Evolutionary conservation across 2,329 filamentous ascomycete genomes (phyloP).

Genomic region (Sclerotinia nivalis): DNA sequence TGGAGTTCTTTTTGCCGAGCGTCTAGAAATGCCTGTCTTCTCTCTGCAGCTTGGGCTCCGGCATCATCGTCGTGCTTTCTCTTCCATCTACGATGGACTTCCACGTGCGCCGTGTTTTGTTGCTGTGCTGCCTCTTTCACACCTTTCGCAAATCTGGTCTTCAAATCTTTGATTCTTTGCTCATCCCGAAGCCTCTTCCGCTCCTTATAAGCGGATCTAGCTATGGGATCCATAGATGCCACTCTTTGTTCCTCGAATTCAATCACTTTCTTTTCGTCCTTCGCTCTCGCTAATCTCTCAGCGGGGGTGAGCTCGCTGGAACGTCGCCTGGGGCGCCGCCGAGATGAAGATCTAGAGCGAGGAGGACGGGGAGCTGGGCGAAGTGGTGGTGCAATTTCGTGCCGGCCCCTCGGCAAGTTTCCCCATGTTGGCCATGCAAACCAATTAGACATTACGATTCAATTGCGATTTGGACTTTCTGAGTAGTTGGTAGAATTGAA

Average conservation of each 20-base stretch:
- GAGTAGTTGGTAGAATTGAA: neutral
- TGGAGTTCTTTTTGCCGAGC: neutral
- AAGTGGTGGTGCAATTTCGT: too few species aligned
- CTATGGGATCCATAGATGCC: neutral
- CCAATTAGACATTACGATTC: constrained; percentile 2
- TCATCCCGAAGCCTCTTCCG: neutral
- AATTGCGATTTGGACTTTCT: neutral
- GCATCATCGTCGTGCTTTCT: constrained; percentile 19
- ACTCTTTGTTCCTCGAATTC: neutral
- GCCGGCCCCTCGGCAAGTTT: too few species aligned
- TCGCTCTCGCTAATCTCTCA: neutral
- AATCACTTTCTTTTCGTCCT: neutral
- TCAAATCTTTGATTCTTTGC: neutral
- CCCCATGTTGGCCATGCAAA: constrained; percentile 1
- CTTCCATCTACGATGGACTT: neutral
- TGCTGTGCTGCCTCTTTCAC: neutral
- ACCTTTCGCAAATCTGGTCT: neutral
- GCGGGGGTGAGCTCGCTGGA: neutral
- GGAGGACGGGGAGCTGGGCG: neutral
- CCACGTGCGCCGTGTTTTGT: neutral
- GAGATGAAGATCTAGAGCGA: neutral
- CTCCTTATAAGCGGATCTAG: constrained; percentile 4
- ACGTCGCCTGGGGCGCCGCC: neutral
- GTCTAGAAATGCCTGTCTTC: neutral
- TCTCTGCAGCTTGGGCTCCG: neutral